Conservation (phyloP, 352 stramenopile species). For the Phytopythium kandeliae region DNA sequence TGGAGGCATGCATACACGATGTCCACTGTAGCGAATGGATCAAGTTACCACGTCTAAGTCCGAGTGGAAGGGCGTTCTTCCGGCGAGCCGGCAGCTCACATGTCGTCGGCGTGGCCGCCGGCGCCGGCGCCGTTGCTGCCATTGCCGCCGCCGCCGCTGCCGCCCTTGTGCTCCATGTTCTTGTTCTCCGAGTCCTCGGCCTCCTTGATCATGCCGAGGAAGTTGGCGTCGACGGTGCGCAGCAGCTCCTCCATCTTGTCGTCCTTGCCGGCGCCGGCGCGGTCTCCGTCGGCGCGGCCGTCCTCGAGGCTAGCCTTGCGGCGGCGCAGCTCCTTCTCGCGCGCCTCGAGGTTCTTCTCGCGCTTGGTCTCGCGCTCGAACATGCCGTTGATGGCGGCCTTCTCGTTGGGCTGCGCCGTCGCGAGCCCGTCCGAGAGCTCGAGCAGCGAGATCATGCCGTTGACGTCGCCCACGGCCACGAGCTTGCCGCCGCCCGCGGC, state of each 20-base stretch:
- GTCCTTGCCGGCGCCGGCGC: conserved; percentile 64
- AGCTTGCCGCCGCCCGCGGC: conserved; percentile 85
- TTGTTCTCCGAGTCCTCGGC: conserved; percentile 90
- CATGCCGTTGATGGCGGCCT: conserved; percentile 93
- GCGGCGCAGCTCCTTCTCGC: conserved; percentile 84
- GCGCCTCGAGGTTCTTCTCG: conserved; percentile 92
- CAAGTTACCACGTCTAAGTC: no score
- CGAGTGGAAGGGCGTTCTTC: no score
- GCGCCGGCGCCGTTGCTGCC: conserved; percentile 6
- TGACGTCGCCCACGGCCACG: conserved; percentile 93
- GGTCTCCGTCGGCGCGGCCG: conserved; percentile 52
- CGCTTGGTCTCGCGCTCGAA: conserved; percentile 97
- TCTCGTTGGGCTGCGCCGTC: conserved; percentile 90
- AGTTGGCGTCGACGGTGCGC: conserved; percentile 91
- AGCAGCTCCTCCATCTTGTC: conserved; percentile 94
- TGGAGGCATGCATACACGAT: no score
- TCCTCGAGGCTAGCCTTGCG: conserved; percentile 85
- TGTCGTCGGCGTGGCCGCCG: conserved; percentile 25
- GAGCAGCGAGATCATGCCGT: conserved; percentile 95
- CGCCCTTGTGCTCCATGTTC: conserved; percentile 80
- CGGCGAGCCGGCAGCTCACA: no score
- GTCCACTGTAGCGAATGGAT: no score
- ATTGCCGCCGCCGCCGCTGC: conserved; percentile 27
- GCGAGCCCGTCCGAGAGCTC: conserved; percentile 93
- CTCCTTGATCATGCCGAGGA: conserved; percentile 95